These are phyloP conservation scores for Ilex paraguariensis DNA, from an alignment of 305 asterid species.

Conservation along the genomic window DNA sequence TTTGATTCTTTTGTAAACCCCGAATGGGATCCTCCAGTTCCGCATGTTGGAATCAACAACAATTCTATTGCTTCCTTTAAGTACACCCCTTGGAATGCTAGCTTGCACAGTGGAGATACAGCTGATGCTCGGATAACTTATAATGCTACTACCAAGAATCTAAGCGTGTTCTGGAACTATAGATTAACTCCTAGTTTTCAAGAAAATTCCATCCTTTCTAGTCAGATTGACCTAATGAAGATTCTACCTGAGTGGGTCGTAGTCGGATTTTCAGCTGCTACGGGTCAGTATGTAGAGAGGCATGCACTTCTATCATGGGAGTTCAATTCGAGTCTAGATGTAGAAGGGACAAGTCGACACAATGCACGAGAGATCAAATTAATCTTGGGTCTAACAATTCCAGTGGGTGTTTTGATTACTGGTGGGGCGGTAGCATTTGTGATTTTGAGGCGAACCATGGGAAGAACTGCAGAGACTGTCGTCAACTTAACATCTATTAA, in stretches of 20 bases:
- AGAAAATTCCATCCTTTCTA: neutral
- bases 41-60: neutral
- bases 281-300: constrained; percentile 11
- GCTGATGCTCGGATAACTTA: neutral
- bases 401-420: constrained; percentile 9
- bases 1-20: neutral
- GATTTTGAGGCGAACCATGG: neutral
- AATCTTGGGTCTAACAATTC: constrained; percentile 10
- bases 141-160: constrained; percentile 4
- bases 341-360: neutral
- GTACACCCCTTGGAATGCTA: neutral
- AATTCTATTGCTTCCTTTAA: neutral
- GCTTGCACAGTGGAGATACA: neutral
- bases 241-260: neutral
- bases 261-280: constrained; percentile 31
- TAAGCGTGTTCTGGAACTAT: neutral
- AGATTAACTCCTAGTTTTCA: neutral
- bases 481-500: constrained; percentile 16
- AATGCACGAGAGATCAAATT: constrained; percentile 7
- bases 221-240: neutral
- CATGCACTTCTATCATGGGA: constrained; percentile 33
- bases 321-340: constrained; percentile 25
- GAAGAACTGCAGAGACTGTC: neutral
- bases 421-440: constrained; percentile 7
- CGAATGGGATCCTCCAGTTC: constrained; percentile 2